Base-by-base conservation (phyloP, 1,284 basidiomycete genomes). In the Prillingera fragicola region DNA sequence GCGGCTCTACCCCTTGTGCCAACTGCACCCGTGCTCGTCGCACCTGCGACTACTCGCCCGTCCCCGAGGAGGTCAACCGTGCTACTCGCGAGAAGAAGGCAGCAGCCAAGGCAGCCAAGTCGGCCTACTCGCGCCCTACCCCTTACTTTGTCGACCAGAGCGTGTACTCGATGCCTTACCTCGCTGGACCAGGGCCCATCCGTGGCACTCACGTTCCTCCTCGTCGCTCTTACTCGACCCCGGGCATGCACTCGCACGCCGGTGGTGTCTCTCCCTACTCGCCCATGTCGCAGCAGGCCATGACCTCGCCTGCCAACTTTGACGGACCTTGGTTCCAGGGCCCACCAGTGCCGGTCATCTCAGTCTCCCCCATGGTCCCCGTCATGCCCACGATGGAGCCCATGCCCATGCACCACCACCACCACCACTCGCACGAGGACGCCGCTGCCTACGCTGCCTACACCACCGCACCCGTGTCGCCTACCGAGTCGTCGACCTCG, bases 31-130 rank as follows among this genome's bases (percentile, higher is more conserved):
- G 67, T 13, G 60, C 67, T 5, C 57, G 62, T 31, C 62, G 66
- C 21, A 47, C 51, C 2, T 72, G 70, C 52, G 66, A 65, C 27
- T 70, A 71, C 48, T 59, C 64, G 13, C 65, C 69, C 6, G 69
- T 72, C 10, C 64, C 70, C 15, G 66, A 70, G 45, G 67, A 69
- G 47, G 61, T 66, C 38, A 70, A 69, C 56, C 56, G 61, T 17
- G 63, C 63, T 13, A 69, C 66, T 4, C 54, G 66, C 17, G 62
- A 69, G 53, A 67, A 65, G 56, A 70, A 70, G 49, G 66, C 66
- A 2, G 39, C 60, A 3, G 59, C 65, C 22, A 69, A 69, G 50
- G 60, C 65, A 13, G 45, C 56, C 32, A 62, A 58, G 45, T 39
- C 48, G 17, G 48, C 44, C 53, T 45, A 41, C 43, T 29, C 58